These are phyloP conservation scores for Cercospora janseana DNA, from an alignment of 2,329 filamentous ascomycete genomes.

Conservation along the genomic window DNA sequence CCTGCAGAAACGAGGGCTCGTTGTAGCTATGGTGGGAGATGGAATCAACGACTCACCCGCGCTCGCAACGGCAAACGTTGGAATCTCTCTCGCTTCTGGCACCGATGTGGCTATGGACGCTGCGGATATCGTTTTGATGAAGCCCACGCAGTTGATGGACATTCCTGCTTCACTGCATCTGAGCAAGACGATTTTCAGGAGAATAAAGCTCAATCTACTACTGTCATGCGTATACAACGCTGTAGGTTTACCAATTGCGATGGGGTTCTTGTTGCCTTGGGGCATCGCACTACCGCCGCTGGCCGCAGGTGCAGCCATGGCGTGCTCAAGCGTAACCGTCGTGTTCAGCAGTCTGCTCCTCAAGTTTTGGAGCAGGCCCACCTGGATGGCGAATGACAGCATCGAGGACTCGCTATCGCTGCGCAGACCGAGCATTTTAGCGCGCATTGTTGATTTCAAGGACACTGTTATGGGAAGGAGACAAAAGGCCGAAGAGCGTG, in stretches of 20 bases:
- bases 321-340: constrained; percentile 82
- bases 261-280: constrained; percentile 91
- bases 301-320: constrained; percentile 94
- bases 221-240: constrained; percentile 95
- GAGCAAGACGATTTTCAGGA: constrained; percentile 77
- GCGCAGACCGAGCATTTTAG: constrained; percentile 15
- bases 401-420: constrained; percentile 12
- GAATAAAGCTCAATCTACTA: constrained; percentile 88
- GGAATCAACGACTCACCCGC: constrained; percentile 98
- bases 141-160: constrained; percentile 83
- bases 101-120: constrained; percentile 98
- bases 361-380: constrained; percentile 79
- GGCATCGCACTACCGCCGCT: constrained; percentile 87
- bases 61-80: constrained; percentile 85
- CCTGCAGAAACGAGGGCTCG: constrained; percentile 70
- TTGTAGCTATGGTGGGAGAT: constrained; percentile 95
- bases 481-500: constrained; percentile 39
- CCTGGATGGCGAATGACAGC: constrained; percentile 64
- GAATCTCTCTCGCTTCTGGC: constrained; percentile 87
- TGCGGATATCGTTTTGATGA: constrained; percentile 93
- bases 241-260: constrained; percentile 88
- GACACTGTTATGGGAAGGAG: constrained; percentile 30
- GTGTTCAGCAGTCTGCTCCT: constrained; percentile 79
- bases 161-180: constrained; percentile 85
- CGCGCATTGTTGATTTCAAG: constrained; percentile 15